Conservation (phyloP, 2,329 filamentous ascomycete species). For the Ophiostoma sp. region DNA sequence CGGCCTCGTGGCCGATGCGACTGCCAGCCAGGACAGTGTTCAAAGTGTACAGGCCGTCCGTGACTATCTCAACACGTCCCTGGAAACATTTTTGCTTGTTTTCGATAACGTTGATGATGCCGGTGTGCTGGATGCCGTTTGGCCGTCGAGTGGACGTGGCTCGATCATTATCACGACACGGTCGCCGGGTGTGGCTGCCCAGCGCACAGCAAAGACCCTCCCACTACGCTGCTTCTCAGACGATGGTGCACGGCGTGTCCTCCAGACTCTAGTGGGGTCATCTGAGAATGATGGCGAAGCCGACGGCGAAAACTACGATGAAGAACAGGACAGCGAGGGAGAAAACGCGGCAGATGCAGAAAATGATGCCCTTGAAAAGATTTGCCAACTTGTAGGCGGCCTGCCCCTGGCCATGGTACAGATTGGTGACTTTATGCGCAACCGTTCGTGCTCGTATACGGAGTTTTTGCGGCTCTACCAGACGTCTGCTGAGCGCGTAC, state of each 20-base stretch:
- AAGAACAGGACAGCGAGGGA: too few relatives aligned
- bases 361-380: background rate
- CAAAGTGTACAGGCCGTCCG: background rate
- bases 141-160: background rate
- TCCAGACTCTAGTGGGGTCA: too few relatives aligned
- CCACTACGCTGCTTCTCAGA: background rate
- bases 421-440: background rate
- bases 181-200: background rate
- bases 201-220: background rate
- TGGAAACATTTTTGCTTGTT: background rate
- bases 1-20: background rate
- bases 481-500: background rate
- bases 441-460: background rate
- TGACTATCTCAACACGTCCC: background rate
- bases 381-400: background rate
- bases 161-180: background rate
- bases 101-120: background rate
- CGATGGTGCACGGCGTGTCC: too few relatives aligned
- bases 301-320: too few relatives aligned
- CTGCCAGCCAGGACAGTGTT: background rate
- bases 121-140: background rate
- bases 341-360: too few relatives aligned
- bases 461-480: background rate
- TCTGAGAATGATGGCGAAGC: too few relatives aligned
- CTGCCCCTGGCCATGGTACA: background rate